A percentile compares a stretch with the other conserved stretches of the same genome.
Evolutionary conservation across 768 basidiomycete species (phyloP).

Genomic region (Leccinum variicolor): DNA sequence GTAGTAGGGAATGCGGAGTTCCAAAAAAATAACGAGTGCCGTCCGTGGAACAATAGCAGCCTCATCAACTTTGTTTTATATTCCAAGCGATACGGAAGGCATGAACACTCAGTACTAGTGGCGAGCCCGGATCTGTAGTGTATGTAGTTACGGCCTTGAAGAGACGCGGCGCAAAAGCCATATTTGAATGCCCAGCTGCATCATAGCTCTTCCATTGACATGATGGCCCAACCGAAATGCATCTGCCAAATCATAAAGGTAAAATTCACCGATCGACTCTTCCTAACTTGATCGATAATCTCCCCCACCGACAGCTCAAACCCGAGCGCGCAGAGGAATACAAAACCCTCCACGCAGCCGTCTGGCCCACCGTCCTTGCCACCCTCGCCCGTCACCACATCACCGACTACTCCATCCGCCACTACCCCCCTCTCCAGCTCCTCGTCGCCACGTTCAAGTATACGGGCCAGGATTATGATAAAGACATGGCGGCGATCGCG

Average conservation of each 20-base stretch:
- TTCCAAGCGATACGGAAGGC: not conserved
- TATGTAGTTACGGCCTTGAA: not conserved
- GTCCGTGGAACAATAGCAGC: not conserved
- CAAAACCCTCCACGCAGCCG: constrained; percentile 53
- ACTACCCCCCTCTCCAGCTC: constrained; percentile 58
- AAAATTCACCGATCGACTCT: not conserved
- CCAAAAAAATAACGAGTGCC: constrained; percentile 9
- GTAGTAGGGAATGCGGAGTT: constrained; percentile 28
- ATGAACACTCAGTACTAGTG: not conserved
- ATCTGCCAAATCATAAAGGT: constrained; percentile 76
- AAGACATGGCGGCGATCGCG: constrained; percentile 62
- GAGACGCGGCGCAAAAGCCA: not conserved
- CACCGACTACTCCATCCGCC: constrained; percentile 73
- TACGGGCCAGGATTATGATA: constrained; percentile 58
- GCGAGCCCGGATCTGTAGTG: not conserved
- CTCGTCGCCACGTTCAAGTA: constrained; percentile 83
- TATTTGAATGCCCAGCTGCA: constrained; percentile 1
- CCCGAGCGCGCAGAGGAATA: constrained; percentile 50
- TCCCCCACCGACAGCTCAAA: constrained; percentile 43
- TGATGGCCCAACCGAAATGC: constrained; percentile 39
- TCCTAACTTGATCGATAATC: not conserved
- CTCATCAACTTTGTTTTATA: no score
- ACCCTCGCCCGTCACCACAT: constrained; percentile 62
- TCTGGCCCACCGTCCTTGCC: constrained; percentile 69
- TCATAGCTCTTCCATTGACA: not conserved